Evolutionary conservation across 2,329 filamentous ascomycete species (phyloP).

Genomic region (Alternaria sp.): DNA sequence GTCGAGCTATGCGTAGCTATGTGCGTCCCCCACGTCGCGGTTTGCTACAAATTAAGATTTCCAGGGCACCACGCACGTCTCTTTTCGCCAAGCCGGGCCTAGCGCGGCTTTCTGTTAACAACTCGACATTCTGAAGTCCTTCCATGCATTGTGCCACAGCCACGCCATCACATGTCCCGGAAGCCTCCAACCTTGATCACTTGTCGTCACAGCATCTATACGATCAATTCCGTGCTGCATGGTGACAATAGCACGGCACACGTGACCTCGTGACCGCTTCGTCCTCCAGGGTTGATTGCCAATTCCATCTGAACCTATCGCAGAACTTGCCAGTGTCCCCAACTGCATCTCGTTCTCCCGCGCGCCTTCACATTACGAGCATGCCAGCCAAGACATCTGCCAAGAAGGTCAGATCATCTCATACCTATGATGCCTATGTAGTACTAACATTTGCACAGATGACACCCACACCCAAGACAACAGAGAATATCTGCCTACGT

Average conservation of each 20-base stretch:
- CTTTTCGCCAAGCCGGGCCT: slow-evolving; percentile 20
- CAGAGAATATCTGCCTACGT: slow-evolving; percentile 40
- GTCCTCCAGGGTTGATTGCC: slow-evolving; percentile 1
- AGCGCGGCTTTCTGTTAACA: slow-evolving; percentile 25
- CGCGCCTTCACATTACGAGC: slow-evolving; percentile 13
- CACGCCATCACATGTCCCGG: slow-evolving; percentile 10
- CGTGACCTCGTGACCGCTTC: slow-evolving; percentile 22
- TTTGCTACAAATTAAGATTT: background rate
- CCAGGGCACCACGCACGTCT: slow-evolving; percentile 32
- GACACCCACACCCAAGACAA: slow-evolving; percentile 38
- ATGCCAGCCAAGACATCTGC: slow-evolving; percentile 49
- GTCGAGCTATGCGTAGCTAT: slow-evolving; percentile 35
- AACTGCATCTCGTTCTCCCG: slow-evolving; percentile 6
- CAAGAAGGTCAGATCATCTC: slow-evolving; percentile 44
- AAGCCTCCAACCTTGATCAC: slow-evolving; percentile 27
- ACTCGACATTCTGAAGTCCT: slow-evolving; percentile 33
- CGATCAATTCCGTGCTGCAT: slow-evolving; percentile 5
- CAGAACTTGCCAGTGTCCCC: slow-evolving; percentile 7
- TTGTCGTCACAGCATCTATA: slow-evolving; percentile 11
- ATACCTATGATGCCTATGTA: slow-evolving; percentile 7
- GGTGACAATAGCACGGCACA: slow-evolving; percentile 17
- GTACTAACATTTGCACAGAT: slow-evolving; percentile 38
- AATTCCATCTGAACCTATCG: slow-evolving; percentile 11
- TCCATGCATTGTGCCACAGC: slow-evolving; percentile 41
- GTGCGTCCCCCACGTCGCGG: slow-evolving; percentile 9